Percentiles rank a stretch among this genome's conserved stretches.
phyloP scores from a whole-genome alignment of 129 eudicot species.

The Tanacetum coccineum region DNA sequence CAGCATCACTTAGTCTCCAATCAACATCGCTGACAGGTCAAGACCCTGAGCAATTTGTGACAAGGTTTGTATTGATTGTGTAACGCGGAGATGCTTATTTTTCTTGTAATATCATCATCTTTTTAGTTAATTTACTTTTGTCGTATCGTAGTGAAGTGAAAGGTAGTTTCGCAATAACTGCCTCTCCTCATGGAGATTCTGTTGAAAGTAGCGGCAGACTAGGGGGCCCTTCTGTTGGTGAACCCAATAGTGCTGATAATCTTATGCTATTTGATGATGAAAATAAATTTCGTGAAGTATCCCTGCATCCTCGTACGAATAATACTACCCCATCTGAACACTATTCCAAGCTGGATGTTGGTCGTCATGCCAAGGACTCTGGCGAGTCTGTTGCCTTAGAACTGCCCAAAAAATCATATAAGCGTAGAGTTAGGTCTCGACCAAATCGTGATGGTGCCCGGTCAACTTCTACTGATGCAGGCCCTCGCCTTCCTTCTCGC shows the following conservation, averaged over 20 bases:
- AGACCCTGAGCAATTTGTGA: constrained; percentile 58
- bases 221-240: constrained; percentile 56
- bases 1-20: constrained; percentile 76
- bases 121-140: background rate
- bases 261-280: constrained; percentile 83
- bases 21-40: constrained; percentile 79
- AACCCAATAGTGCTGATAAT: constrained; percentile 95
- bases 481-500: constrained; percentile 16
- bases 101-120: background rate
- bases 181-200: constrained; percentile 95
- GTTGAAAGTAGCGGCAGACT: constrained; percentile 88
- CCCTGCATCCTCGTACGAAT: constrained; percentile 38
- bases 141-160: constrained; percentile 67
- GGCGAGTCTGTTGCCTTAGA: constrained; percentile 40
- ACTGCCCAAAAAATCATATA: constrained; percentile 75
- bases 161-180: constrained; percentile 80
- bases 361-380: too few relatives aligned
- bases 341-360: too few relatives aligned
- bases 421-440: constrained; percentile 68
- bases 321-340: constrained; percentile 42
- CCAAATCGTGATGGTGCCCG: constrained; percentile 70
- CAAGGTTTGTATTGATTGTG: constrained; percentile 45
- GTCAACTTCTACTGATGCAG: constrained; percentile 51
- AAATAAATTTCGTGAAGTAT: constrained; percentile 47
- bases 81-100: background rate